Conservation (phyloP, 176 grass and related monocot species). For the Otatea glauca region DNA sequence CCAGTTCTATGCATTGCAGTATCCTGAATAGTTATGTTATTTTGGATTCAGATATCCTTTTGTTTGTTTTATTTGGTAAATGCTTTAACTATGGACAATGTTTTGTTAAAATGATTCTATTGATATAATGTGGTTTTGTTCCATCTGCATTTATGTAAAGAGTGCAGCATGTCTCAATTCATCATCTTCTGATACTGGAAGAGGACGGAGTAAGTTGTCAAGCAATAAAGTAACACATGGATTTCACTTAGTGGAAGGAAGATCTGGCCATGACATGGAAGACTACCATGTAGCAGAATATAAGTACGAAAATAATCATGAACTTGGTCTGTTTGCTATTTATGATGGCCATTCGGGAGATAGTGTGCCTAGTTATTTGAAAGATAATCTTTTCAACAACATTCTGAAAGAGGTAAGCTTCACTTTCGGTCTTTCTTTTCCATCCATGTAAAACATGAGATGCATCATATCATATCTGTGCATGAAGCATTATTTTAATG, state of each 20-base stretch:
- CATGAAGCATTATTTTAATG: neutral
- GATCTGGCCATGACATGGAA: constrained; percentile 91
- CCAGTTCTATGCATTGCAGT: neutral
- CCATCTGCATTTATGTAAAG: constrained; percentile 34
- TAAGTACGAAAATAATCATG: constrained; percentile 55
- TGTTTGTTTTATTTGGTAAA: constrained; percentile 4
- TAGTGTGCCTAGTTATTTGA: constrained; percentile 76
- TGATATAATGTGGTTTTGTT: constrained; percentile 30
- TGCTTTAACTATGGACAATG: neutral
- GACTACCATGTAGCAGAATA: constrained; percentile 86
- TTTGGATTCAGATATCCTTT: constrained; percentile 21
- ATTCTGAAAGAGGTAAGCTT: constrained; percentile 53
- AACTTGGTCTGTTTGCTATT: constrained; percentile 91
- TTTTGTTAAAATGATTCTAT: constrained; percentile 2
- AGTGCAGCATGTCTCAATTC: constrained; percentile 57
- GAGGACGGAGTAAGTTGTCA: constrained; percentile 72
- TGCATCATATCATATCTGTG: neutral
- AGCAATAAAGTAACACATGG: constrained; percentile 61
- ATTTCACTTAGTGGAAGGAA: constrained; percentile 86
- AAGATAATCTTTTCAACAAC: constrained; percentile 80
- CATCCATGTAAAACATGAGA: constrained; percentile 16
- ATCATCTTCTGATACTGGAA: constrained; percentile 67
- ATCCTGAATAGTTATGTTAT: neutral
- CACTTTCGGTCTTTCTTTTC: too few species aligned
- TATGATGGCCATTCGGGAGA: constrained; percentile 86